A percentile compares a stretch with the other conserved stretches of the same genome.
These are phyloP conservation scores for Cercospora sojina DNA, from an alignment of 2,329 filamentous ascomycete species.

Conservation along the genomic window DNA sequence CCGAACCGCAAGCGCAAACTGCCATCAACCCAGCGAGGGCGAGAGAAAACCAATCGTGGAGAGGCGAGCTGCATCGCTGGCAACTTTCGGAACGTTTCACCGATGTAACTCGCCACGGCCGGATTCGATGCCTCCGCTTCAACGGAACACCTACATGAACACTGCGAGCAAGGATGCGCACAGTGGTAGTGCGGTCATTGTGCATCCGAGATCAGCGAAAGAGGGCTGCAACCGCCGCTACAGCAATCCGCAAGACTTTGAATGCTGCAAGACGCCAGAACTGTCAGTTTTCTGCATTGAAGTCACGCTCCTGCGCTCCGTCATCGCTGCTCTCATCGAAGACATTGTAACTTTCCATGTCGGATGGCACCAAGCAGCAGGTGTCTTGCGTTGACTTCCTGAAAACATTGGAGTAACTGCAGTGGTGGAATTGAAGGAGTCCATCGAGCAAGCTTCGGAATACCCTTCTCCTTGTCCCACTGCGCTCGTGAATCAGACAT, in stretches of 20 bases:
- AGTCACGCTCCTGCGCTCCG: slow-evolving; percentile 4
- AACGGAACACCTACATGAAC: neutral
- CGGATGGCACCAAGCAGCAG: slow-evolving; percentile 5
- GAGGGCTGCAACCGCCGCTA: slow-evolving; percentile 1
- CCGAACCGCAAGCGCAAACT: slow-evolving; percentile 9
- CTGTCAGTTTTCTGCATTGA: neutral
- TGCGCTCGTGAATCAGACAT: slow-evolving; percentile 1
- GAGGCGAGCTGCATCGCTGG: slow-evolving; percentile 1
- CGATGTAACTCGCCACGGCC: neutral
- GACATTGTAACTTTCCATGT: slow-evolving; percentile 4
- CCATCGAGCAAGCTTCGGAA: slow-evolving; percentile 5
- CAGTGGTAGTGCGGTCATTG: neutral
- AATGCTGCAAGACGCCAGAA: neutral
- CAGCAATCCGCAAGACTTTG: slow-evolving; percentile 1
- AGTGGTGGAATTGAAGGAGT: neutral
- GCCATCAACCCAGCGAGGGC: neutral
- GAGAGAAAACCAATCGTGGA: neutral
- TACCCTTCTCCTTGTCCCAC: slow-evolving; percentile 4
- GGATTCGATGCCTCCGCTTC: neutral
- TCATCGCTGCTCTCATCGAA: neutral
- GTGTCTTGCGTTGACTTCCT: slow-evolving; percentile 4
- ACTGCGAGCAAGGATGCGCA: neutral
- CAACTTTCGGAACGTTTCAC: slow-evolving; percentile 1
- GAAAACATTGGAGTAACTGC: neutral
- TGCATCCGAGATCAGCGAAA: neutral